A percentile compares a stretch with the other conserved stretches of the same genome.
Evolutionary conservation across 2,329 filamentous ascomycete genomes (phyloP).

Genomic region (Daldinia sp.): DNA sequence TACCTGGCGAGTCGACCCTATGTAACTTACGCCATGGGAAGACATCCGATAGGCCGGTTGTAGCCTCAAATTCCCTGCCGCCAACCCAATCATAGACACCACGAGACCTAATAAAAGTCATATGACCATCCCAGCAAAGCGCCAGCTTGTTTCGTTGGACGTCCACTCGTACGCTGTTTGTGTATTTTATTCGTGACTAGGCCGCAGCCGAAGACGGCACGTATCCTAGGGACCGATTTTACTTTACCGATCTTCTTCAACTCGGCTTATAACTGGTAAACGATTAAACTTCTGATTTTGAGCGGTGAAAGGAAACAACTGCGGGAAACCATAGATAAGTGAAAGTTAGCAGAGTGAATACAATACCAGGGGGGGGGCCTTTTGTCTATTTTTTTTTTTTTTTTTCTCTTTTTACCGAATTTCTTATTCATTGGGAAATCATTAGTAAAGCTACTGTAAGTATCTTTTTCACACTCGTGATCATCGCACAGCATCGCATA

Average conservation of each 20-base stretch:
- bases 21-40: conserved; percentile 22
- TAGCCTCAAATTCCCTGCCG: conserved; percentile 13
- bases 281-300: conserved; percentile 3
- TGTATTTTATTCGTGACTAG: conserved; percentile 17
- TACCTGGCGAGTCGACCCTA: conserved; percentile 30
- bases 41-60: conserved; percentile 38
- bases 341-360: conserved; percentile 12
- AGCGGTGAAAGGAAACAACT: conserved; percentile 27
- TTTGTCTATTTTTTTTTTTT: not conserved
- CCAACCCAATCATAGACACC: conserved; percentile 10
- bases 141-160: conserved; percentile 5
- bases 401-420: too few species aligned
- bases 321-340: not conserved
- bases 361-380: not conserved
- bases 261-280: conserved; percentile 5
- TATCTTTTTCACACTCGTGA: not conserved
- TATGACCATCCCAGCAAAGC: conserved; percentile 22
- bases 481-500: conserved; percentile 14
- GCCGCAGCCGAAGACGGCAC: conserved; percentile 25
- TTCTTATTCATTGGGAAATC: conserved; percentile 18
- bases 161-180: conserved; percentile 9
- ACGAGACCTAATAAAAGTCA: conserved; percentile 34
- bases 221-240: not conserved
- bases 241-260: conserved; percentile 13
- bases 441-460: conserved; percentile 15